Conservation (phyloP, 2,329 filamentous ascomycete species). For the Elsinoe batatas region DNA sequence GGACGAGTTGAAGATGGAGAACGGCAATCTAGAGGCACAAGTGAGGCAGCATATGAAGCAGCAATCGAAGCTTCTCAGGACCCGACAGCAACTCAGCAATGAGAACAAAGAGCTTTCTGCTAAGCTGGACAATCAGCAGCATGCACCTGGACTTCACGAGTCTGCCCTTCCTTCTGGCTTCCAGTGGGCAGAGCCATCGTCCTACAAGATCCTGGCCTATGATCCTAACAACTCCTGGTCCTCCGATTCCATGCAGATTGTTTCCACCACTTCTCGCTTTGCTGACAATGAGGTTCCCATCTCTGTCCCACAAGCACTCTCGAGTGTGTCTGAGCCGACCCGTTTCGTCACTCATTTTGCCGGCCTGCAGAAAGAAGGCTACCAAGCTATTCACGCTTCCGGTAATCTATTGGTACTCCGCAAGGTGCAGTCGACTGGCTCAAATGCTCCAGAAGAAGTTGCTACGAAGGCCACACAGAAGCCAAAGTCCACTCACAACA, state of each 20-base stretch:
- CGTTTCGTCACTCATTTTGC: conserved; percentile 57
- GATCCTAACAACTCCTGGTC: conserved; percentile 41
- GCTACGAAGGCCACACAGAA: conserved; percentile 5
- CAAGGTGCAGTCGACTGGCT: conserved; percentile 39
- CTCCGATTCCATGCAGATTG: conserved; percentile 45
- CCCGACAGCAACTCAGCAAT: background rate
- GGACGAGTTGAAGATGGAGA: background rate
- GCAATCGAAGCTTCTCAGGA: background rate
- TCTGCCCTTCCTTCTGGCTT: background rate
- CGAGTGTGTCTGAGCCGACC: conserved; percentile 51
- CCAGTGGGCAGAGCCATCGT: conserved; percentile 26
- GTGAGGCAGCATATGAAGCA: conserved; percentile 3
- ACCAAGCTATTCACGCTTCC: conserved; percentile 55
- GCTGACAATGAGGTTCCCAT: conserved; percentile 41
- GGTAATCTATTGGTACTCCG: conserved; percentile 58
- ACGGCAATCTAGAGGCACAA: conserved; percentile 1
- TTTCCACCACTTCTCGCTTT: conserved; percentile 48
- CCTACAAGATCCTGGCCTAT: conserved; percentile 60
- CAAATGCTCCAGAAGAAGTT: conserved; percentile 12
- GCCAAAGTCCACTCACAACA: background rate
- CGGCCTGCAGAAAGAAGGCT: conserved; percentile 50
- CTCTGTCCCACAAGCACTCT: conserved; percentile 51
- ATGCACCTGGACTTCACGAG: background rate
- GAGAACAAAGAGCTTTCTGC: background rate
- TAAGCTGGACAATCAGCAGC: background rate